Evolutionary conservation across 495 filamentous ascomycete species (phyloP), one percentile per base, ranked within the genome.

Genomic region (Hapsidospora chrysogenum): DNA sequence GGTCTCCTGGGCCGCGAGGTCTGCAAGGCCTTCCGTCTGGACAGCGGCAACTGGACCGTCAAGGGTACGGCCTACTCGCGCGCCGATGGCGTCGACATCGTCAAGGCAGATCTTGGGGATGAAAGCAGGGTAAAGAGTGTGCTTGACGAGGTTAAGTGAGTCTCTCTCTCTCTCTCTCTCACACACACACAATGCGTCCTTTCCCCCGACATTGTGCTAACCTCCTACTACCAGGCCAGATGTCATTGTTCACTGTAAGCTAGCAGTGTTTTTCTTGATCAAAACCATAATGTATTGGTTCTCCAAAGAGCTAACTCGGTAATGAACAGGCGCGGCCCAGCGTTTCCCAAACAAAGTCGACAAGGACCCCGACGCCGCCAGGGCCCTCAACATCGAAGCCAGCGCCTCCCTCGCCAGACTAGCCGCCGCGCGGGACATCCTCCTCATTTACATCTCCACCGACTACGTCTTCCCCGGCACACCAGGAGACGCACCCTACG

Each of bases 391-490:
- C 49, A 70, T 87, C 17, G 66, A 73, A 3, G 77, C 83, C 8
- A 72, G 80, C 11, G 60, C 63, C 20, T 45, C 49, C 15, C 71
- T 95, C 14, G 84, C 85, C 14, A 54, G 66, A 19, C 60, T 74
- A 21, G 78, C 80, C 45, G 66, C 72, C 13, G 44, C 57, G 11
- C 69, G 72, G 9, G 54, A 53, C n/a, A 72, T 76, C 41, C 50
- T 92, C 33, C 64, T 93, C 20, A 72, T 94, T 50, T 93, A 93
- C 63, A 92, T 95, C 50, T 89, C 82, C 0, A 93, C 86, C 27
- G 86, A 95, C 60, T 95, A 95, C 52, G 84, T 95, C 29, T 95
- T 95, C 49, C 59, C 84, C 1, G 86, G 86, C 11, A 63, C 45
- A 14, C 76, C 74, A 20, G 80, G 84, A n/a, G 77, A 87, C 17